Evolutionary conservation across 768 basidiomycete species (phyloP).

Genomic region (Russula olivacea): DNA sequence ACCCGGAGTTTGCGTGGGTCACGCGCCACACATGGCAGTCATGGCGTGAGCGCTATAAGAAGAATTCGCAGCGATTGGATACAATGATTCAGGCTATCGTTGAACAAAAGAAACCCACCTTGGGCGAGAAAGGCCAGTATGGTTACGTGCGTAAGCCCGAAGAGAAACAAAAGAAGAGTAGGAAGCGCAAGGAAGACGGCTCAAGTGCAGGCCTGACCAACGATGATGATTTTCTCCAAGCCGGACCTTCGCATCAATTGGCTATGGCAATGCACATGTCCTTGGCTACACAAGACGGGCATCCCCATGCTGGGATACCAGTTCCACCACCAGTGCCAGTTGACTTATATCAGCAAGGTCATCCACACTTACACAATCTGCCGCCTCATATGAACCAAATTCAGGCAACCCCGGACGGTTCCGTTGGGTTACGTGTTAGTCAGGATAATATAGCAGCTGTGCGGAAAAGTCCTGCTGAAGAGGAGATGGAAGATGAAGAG

Average conservation of each 20-base stretch:
- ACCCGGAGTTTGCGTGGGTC: slow-evolving; percentile 76
- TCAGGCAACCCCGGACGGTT: slow-evolving; percentile 17
- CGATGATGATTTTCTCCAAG: slow-evolving; percentile 23
- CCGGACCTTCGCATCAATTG: slow-evolving; percentile 21
- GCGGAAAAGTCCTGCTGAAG: slow-evolving; percentile 48
- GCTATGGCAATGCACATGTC: slow-evolving; percentile 23
- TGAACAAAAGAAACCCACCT: slow-evolving; percentile 58
- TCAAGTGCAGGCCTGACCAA: slow-evolving; percentile 12
- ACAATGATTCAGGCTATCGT: slow-evolving; percentile 58
- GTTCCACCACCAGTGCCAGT: slow-evolving; percentile 16
- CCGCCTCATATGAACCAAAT: slow-evolving; percentile 17
- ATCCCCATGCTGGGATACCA: slow-evolving; percentile 15
- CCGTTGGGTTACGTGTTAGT: slow-evolving; percentile 27
- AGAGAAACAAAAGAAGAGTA: slow-evolving; percentile 49
- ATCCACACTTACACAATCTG: slow-evolving; percentile 15
- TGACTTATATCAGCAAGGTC: slow-evolving; percentile 19
- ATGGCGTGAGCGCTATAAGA: slow-evolving; percentile 86
- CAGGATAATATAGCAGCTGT: slow-evolving; percentile 28
- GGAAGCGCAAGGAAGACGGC: slow-evolving; percentile 25
- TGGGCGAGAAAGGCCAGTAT: slow-evolving; percentile 76
- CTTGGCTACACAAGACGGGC: slow-evolving; percentile 14
- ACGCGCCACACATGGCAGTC: slow-evolving; percentile 84
- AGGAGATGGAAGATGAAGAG: slow-evolving; percentile 64
- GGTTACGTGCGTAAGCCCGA: slow-evolving; percentile 74
- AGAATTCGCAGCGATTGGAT: slow-evolving; percentile 66